Evolutionary conservation across 2,329 filamentous ascomycete genomes (phyloP).

Genomic region (Clarireedia homoeocarpa): DNA sequence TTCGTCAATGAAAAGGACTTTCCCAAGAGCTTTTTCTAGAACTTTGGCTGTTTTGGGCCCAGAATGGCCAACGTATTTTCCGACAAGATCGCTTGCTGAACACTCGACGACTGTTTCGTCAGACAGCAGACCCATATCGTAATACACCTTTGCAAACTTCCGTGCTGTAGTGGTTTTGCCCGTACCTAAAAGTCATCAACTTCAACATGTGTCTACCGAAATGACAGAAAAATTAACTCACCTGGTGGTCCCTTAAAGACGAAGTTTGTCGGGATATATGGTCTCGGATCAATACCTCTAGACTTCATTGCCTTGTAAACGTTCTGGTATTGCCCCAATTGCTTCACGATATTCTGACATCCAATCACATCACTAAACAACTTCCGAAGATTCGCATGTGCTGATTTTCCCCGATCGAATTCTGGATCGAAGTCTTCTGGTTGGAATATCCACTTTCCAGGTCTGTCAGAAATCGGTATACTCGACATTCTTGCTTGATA

Average conservation of each 20-base stretch:
- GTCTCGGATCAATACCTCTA: constrained; percentile 38
- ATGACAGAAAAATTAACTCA: background rate
- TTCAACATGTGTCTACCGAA: too few relatives aligned
- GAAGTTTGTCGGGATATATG: constrained; percentile 47
- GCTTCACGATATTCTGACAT: constrained; percentile 39
- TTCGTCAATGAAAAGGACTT: constrained; percentile 4
- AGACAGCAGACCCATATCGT: constrained; percentile 62
- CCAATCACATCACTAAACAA: constrained; percentile 44
- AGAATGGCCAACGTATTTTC: constrained; percentile 60
- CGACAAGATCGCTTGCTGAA: constrained; percentile 60
- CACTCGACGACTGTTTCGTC: constrained; percentile 52
- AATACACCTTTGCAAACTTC: constrained; percentile 68
- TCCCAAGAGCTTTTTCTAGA: constrained; percentile 1
- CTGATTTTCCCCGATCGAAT: constrained; percentile 36
- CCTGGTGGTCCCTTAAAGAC: constrained; percentile 44
- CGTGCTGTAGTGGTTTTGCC: constrained; percentile 64
- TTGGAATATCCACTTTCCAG: constrained; percentile 15
- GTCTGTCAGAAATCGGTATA: constrained; percentile 18
- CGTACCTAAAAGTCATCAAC: constrained; percentile 35
- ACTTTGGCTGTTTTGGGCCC: constrained; percentile 21
- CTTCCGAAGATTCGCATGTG: constrained; percentile 32
- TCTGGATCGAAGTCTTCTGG: constrained; percentile 43
- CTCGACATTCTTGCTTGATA: constrained; percentile 35
- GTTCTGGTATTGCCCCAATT: constrained; percentile 40
- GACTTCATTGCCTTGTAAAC: constrained; percentile 36